phyloP scores from a whole-genome alignment of 352 stramenopile species.

The Globisporangium splendens region DNA sequence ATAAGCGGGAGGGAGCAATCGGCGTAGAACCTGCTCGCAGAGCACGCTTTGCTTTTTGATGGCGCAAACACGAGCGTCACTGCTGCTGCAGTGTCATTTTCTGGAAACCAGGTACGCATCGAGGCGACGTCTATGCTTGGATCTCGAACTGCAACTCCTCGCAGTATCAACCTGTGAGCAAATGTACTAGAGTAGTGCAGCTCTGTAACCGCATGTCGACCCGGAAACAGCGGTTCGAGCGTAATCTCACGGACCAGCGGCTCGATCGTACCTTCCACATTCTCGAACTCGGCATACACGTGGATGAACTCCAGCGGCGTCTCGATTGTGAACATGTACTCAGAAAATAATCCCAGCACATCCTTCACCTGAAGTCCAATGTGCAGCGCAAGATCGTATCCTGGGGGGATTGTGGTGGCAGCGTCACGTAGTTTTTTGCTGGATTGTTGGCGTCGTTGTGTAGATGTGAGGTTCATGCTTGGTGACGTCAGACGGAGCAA shows the following conservation, averaged over 20 bases:
- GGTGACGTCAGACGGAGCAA: background rate
- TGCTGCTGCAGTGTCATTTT: background rate
- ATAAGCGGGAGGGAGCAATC: conserved; percentile 33
- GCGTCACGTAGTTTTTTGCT: conserved; percentile 6
- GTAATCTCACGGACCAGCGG: conserved; percentile 24
- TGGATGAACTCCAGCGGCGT: conserved; percentile 38
- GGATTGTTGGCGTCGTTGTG: background rate
- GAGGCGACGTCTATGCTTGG: conserved; percentile 6
- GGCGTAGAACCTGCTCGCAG: conserved; percentile 21
- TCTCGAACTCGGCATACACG: conserved; percentile 26
- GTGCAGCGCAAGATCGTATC: conserved; percentile 22
- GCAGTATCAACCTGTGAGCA: conserved; percentile 23
- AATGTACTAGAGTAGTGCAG: conserved; percentile 48
- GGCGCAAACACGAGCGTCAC: conserved; percentile 30
- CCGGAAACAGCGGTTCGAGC: conserved; percentile 37
- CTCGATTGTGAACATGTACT: conserved; percentile 32
- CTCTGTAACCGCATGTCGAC: conserved; percentile 22
- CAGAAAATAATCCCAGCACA: conserved; percentile 20
- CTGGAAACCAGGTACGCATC: conserved; percentile 1
- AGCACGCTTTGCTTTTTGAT: conserved; percentile 23
- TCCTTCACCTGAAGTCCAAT: conserved; percentile 24
- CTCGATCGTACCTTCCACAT: conserved; percentile 27
- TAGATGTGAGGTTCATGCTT: background rate
- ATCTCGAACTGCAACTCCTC: conserved; percentile 6
- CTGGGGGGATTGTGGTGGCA: conserved; percentile 25